Percentiles rank a stretch among this genome's conserved stretches.
These are phyloP conservation scores for Emmonsia crescens DNA, from an alignment of 2,329 filamentous ascomycete genomes.

Conservation along the genomic window DNA sequence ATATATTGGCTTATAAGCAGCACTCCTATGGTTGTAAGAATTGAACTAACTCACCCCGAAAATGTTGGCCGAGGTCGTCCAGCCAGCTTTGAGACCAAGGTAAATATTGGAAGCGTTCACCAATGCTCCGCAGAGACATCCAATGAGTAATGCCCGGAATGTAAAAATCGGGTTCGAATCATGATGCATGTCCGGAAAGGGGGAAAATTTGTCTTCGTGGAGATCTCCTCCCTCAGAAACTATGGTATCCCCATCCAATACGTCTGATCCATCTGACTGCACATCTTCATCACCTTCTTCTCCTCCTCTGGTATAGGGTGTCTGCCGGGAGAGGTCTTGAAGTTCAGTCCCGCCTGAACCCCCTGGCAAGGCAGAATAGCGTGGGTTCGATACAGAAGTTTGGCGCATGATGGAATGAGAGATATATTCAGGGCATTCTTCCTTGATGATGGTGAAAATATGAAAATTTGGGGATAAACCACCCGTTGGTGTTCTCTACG, in stretches of 20 bases:
- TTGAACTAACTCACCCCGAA: conserved; percentile 8
- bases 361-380: neutral
- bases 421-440: neutral
- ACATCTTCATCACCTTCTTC: neutral
- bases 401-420: neutral
- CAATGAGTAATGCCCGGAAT: conserved; percentile 44
- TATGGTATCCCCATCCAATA: neutral
- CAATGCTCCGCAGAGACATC: conserved; percentile 46
- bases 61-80: conserved; percentile 10
- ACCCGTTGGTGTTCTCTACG: neutral
- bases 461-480: neutral
- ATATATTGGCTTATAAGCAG: neutral
- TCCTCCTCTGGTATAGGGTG: neutral
- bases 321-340: neutral
- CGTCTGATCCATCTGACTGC: neutral
- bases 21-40: neutral
- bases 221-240: neutral
- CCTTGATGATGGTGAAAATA: neutral
- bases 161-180: conserved; percentile 29
- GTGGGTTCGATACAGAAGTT: neutral
- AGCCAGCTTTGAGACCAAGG: conserved; percentile 44
- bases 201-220: conserved; percentile 6
- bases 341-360: neutral
- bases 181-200: neutral
- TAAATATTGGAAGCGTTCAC: conserved; percentile 55